phyloP scores from a whole-genome alignment of 2,329 filamentous ascomycete species.

The Cylindrodendrum hubeiense region DNA sequence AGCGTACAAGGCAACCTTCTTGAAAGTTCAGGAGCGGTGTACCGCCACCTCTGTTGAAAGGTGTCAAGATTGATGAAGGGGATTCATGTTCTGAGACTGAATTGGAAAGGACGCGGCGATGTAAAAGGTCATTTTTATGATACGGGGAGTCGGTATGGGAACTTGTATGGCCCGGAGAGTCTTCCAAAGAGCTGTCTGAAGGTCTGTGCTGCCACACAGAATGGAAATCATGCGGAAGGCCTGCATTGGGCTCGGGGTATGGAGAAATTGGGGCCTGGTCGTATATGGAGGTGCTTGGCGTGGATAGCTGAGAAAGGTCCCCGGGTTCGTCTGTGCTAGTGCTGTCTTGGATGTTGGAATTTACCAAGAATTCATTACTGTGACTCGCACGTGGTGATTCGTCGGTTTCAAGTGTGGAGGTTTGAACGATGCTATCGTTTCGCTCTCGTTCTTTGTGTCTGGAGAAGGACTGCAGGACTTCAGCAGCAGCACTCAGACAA shows the following conservation, averaged over 20 bases:
- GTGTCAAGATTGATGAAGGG: not conserved
- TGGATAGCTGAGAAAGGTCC: not conserved
- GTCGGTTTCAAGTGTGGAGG: not conserved
- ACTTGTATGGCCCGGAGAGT: not conserved
- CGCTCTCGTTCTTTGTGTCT: not conserved
- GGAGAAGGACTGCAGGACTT: conserved; percentile 22
- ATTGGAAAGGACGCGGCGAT: not conserved
- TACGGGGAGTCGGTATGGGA: conserved; percentile 7
- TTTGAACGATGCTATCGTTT: not conserved
- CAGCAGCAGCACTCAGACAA: conserved; percentile 17
- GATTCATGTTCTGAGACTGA: not conserved
- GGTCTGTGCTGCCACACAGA: not conserved
- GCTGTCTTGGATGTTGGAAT: not conserved
- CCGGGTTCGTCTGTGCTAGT: not conserved
- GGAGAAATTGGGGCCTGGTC: not conserved
- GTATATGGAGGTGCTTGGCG: not conserved
- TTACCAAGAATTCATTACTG: not conserved
- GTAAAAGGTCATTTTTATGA: not conserved
- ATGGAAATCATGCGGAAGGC: not conserved
- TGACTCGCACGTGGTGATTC: not conserved
- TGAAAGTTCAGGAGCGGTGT: conserved; percentile 2
- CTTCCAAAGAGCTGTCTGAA: not conserved
- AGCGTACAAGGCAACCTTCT: conserved; percentile 27
- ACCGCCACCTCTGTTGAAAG: not conserved
- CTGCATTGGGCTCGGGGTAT: not conserved